Evolutionary conservation across 176 grass and related monocot species (phyloP), one percentile per base, ranked within the genome.

Genomic region (Rhipidocladum racemiflorum): DNA sequence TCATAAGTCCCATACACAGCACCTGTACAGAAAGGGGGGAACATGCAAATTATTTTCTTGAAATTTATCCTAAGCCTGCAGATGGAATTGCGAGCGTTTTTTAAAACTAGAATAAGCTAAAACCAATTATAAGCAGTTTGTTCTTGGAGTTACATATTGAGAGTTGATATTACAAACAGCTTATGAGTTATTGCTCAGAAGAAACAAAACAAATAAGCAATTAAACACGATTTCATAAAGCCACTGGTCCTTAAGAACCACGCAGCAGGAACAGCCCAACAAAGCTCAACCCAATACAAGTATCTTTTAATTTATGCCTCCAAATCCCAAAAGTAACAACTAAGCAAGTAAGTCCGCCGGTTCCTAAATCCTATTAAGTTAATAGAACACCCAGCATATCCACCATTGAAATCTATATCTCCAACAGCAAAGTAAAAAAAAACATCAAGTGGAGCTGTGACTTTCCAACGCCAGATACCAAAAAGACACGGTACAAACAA

Each of bases 1-100:
- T 93, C 96, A 34, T 91, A 90, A 49, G 96, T 98, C 62, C 96
- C 96, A 85, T 91, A 98, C 80, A 94, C 91, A 45, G 96, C 96
- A 90, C 96, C 96, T 95, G 87, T 23, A 34, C 27, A 83, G 16
- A 68, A 68, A 56, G 24, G 74, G 36, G 4, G 51, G 48, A 61
- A 60, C 38, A 75, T 63, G 38, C 9, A 29, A 65, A 49, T 77
- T 72, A 82, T 71, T 71, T 75, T 34, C 9, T 44, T 53, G 34
- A 0, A 34, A 44, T 51, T 18, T 55, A 70, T 61, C 61, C 48
- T 44, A 68, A 6, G 14, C 51, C 24, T 61, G 16, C 60, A 75
- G 1, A 0, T 24, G 28, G 15, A 16, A 28, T 12, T 15, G 18
- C 23, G 5, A 63, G 9, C 16, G 14, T 55, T 76, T 44, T 5